Percentiles rank a stretch among this genome's conserved stretches.
These are phyloP conservation scores for Aspergillus pseudoviridinutans DNA, from an alignment of 2,329 filamentous ascomycete species.

Conservation along the genomic window DNA sequence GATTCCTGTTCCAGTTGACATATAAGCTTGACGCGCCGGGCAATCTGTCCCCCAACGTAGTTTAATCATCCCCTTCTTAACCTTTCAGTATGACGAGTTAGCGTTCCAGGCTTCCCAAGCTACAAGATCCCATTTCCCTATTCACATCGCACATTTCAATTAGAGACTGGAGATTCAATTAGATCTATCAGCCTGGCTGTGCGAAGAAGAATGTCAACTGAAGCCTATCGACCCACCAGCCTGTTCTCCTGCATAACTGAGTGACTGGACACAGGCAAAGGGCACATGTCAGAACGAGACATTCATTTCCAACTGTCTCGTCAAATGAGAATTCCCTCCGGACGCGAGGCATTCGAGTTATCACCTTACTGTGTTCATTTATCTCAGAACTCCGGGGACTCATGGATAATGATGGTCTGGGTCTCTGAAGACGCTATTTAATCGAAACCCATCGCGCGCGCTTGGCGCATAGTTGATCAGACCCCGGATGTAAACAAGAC, in stretches of 20 bases:
- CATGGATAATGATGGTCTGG: background rate
- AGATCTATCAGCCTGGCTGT: background rate
- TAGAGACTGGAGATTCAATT: background rate
- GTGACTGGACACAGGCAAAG: background rate
- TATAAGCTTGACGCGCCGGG: too few species aligned
- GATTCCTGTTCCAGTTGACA: too few species aligned
- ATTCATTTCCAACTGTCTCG: background rate
- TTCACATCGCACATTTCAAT: background rate
- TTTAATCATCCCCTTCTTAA: too few species aligned
- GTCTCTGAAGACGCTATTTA: background rate
- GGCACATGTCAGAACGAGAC: background rate
- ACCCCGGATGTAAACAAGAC: background rate
- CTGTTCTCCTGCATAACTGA: background rate
- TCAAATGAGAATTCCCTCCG: background rate
- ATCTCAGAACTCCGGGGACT: background rate
- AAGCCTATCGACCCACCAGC: background rate
- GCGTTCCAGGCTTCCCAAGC: too few species aligned
- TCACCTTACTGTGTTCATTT: background rate
- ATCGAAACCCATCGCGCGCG: background rate
- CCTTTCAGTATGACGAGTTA: too few species aligned
- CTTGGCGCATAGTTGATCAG: slow-evolving; percentile 3
- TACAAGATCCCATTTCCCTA: too few species aligned
- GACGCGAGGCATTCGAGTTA: background rate
- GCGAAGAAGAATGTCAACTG: background rate
- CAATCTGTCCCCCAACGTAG: too few species aligned